Evolutionary conservation across 345 rosid genomes (phyloP), one percentile per base, ranked within the genome.

Genomic region (Carallia brachiata): DNA sequence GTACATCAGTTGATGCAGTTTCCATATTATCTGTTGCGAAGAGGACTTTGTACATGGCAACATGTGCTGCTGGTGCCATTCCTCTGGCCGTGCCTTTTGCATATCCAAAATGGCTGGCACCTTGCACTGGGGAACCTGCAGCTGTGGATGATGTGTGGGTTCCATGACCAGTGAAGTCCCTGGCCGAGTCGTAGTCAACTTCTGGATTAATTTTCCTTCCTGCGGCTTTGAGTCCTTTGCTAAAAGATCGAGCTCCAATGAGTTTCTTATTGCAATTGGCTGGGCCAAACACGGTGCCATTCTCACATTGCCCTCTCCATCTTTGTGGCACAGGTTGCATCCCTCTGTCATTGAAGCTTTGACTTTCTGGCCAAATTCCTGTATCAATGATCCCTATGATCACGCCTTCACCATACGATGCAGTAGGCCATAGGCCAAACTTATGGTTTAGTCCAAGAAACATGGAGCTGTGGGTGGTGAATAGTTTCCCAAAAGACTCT

Each of bases 1-100:
- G 81, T 17, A 88, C 87, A 56, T 90, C 88, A 5, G 70, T 81
- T 36, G 89, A 68, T 48, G 80, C 82, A 1, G 44, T 62, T n/a
- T 75, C 28, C 0, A 5, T 70, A 39, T 62, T 76, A 61, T 81
- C 81, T 19, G 31, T 44, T 16, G 69, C 69, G 27, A 63, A 63
- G 17, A 62, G 65, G 17, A 74, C 73, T 39, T 63, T 68, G 73
- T 74, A 74, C 73, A 74, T 74, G 36, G 78, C 73, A 44, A 74
- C 53, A 52, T 74, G 73, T 17, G 73, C 78, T 8, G 60, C 64
- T 9, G 73, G 73, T 30, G 77, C 77, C 23, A 74, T 18, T 34
- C 73, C 78, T 63, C 61, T 56, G 9, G 78, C 73, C 28, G 69
- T 74, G 48, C 78, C 78, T 69, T 31, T 74, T 32, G 78, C 78